phyloP scores from a whole-genome alignment of 768 basidiomycete genomes.

The Suillus fuscotomentosus region DNA sequence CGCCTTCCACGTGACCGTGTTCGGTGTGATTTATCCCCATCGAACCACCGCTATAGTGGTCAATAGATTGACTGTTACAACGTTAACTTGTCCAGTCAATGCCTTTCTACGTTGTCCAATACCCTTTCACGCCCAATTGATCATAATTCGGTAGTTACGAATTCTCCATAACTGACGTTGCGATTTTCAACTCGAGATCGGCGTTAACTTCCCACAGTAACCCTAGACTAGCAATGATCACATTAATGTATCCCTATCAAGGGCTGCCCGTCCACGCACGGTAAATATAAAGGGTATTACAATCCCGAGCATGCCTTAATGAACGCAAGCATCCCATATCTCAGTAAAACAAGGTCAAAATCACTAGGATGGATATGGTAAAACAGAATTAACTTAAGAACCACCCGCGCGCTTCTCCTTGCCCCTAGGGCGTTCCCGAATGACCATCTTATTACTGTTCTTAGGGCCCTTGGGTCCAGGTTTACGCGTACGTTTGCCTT shows the following conservation, averaged over 20 bases:
- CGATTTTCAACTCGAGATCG: background rate
- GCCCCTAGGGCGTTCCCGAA: conserved; percentile 82
- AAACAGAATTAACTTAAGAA: conserved; percentile 10
- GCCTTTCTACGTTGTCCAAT: background rate
- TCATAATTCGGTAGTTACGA: background rate
- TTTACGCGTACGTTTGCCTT: conserved; percentile 90
- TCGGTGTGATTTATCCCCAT: conserved; percentile 12
- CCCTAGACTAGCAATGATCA: background rate
- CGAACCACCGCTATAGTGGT: background rate
- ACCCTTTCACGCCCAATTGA: background rate
- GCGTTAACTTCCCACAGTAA: background rate
- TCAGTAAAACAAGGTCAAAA: background rate
- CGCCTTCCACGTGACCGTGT: conserved; percentile 32
- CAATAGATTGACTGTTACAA: background rate
- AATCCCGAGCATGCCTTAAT: background rate
- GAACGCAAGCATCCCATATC: background rate
- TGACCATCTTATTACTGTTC: conserved; percentile 86
- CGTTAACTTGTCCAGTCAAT: background rate
- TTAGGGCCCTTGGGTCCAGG: conserved; percentile 90
- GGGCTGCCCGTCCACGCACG: too few relatives aligned
- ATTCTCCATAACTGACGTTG: background rate
- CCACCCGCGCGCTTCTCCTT: conserved; percentile 40
- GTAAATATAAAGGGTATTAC: background rate
- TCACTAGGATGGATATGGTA: background rate
- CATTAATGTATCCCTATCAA: background rate